Evolutionary conservation across 2,329 filamentous ascomycete species (phyloP).

Genomic region (Apiospora malaysiana): DNA sequence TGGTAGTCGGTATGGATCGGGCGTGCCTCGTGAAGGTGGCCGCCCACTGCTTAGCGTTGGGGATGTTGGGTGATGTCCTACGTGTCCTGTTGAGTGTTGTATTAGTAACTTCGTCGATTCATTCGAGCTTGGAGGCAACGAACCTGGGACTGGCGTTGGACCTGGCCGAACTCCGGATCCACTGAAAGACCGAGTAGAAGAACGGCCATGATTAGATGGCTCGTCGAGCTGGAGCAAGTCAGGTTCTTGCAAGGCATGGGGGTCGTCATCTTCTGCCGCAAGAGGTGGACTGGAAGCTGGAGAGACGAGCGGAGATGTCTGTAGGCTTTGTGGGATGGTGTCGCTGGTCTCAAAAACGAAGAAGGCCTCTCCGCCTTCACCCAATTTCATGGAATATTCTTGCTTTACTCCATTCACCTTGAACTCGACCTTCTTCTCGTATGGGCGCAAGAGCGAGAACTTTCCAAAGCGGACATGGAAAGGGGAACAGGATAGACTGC

Average conservation of each 20-base stretch:
- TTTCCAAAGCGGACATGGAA: conserved; percentile 99
- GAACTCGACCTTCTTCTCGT: conserved; percentile 99
- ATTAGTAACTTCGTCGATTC: not conserved
- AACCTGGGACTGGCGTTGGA: conserved; percentile 28
- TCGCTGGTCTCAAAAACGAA: conserved; percentile 97
- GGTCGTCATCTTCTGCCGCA: conserved; percentile 46
- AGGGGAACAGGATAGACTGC: conserved; percentile 85
- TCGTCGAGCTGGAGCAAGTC: conserved; percentile 71
- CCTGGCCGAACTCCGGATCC: conserved; percentile 22
- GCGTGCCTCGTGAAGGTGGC: conserved; percentile 59
- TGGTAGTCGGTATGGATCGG: conserved; percentile 47
- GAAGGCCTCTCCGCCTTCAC: conserved; percentile 96
- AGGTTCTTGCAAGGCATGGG: conserved; percentile 65
- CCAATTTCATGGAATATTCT: conserved; percentile 96
- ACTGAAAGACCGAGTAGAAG: conserved; percentile 30
- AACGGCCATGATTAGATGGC: conserved; percentile 43
- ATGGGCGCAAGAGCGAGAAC: conserved; percentile 92
- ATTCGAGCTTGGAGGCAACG: conserved; percentile 21
- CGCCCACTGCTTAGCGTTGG: conserved; percentile 55
- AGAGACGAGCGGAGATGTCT: conserved; percentile 92
- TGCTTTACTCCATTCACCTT: conserved; percentile 91
- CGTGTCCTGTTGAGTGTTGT: conserved; percentile 39
- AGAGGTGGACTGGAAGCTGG: conserved; percentile 85
- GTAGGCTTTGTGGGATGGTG: conserved; percentile 87
- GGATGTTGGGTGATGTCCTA: conserved; percentile 50